Base-by-base conservation (phyloP, 2,329 filamentous ascomycete genomes). In the Decorospora gaudefroyi region DNA sequence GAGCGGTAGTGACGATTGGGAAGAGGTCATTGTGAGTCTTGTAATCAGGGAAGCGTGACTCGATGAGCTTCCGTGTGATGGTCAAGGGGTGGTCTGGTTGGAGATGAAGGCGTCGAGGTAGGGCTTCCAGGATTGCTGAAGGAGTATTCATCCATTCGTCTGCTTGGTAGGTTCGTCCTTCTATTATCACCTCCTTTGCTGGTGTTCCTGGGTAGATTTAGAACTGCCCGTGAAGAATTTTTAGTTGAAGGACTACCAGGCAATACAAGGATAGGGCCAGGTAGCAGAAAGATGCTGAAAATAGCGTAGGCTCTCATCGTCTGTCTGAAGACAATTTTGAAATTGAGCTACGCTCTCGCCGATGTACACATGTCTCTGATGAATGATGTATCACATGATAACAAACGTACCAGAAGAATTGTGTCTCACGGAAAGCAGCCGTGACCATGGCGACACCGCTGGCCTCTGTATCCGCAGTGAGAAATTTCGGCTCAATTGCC, bases 61-160 rank as follows among this genome's bases (percentile, higher is more conserved):
- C 88, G 65, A 99, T 95, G 51, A 99, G 86, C 61, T 90, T 83
- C 26, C 93, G 85, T 8, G 93, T 97, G 62, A 97, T 95, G 57
- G 82, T 83, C 23, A 99, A 79, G 16, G 93, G 93, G 65, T 99
- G 93, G 71, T 96, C 85, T 49, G 85, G 82, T 65, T 93, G 84
- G n/a, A 95, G 80, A 71, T 99, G 93, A n/a, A 99, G 78, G 41
- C 82, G 84, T 50, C 90, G 86, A 32, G 84, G 79, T 33, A 95
- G 80, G 43, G 88, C 83, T 15, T 83, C 76, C 33, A 90, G 74
- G 51, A 99, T 91, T 42, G 85, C 86, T 17, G 80, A 61, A 3
- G 92, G 85, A 10, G 88, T 79, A 71, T 99, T 99, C 71, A 87
- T 93, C 87, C 90, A 96, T 38, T 79, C 71, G 67, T 97, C 90